Evolutionary conservation across 2,329 filamentous ascomycete species (phyloP).

Genomic region (Coniochaeta ligniaria): DNA sequence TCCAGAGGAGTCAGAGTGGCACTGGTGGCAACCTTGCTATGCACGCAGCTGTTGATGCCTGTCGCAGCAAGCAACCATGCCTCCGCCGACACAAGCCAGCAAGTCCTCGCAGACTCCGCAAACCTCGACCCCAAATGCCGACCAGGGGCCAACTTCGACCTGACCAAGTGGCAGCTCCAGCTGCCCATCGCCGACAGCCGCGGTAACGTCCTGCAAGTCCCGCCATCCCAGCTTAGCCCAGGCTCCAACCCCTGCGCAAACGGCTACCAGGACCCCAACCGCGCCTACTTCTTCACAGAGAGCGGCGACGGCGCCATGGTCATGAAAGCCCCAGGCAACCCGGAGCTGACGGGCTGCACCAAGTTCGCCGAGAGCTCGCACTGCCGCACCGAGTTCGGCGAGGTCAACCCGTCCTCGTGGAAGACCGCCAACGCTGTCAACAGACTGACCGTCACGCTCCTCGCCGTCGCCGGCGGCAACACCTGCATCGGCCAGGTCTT

Average conservation of each 20-base stretch:
- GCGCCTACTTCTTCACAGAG: conserved; percentile 27
- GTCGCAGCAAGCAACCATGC: not conserved
- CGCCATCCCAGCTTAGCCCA: conserved; percentile 21
- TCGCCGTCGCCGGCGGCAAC: conserved; percentile 17
- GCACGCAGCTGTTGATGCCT: not conserved
- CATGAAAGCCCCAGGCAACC: conserved; percentile 30
- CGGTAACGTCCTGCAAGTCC: conserved; percentile 19
- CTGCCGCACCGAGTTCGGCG: conserved; percentile 34
- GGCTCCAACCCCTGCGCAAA: conserved; percentile 12
- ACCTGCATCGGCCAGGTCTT: conserved; percentile 32
- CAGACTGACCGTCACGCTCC: conserved; percentile 21
- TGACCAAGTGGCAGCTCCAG: conserved; percentile 26
- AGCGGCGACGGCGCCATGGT: conserved; percentile 24
- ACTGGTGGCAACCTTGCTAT: not conserved
- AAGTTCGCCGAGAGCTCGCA: conserved; percentile 31
- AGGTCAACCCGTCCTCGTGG: conserved; percentile 23
- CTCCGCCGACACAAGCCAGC: not conserved
- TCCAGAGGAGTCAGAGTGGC: not conserved
- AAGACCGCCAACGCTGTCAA: conserved; percentile 22
- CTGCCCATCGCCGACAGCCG: conserved; percentile 23
- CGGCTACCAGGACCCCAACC: conserved; percentile 20
- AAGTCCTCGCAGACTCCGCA: not conserved
- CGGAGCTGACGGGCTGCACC: conserved; percentile 22
- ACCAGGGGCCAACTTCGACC: conserved; percentile 25
- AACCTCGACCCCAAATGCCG: conserved; percentile 9